Conservation (phyloP, 169 alveolate genomes). For the Plasmodium fragile region DNA sequence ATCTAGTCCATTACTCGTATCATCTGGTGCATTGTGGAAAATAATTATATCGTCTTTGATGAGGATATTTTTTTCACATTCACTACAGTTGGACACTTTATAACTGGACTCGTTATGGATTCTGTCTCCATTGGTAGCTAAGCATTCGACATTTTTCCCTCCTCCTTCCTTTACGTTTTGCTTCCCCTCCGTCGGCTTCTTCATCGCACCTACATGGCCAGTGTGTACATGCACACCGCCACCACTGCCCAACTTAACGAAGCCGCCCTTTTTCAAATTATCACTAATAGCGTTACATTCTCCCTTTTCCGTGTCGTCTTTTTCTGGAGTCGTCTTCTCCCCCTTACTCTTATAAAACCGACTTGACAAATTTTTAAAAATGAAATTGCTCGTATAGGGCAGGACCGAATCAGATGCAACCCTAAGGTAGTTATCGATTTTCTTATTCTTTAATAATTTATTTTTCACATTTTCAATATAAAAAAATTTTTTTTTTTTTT, state of each 20-base stretch:
- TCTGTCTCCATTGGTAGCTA: neutral
- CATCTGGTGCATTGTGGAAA: constrained; percentile 16
- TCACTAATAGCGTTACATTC: neutral
- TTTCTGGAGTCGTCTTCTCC: neutral
- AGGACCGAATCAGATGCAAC: constrained; percentile 68
- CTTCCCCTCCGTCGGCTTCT: neutral
- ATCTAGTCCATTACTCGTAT: neutral
- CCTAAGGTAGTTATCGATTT: constrained; percentile 41
- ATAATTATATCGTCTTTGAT: constrained; percentile 63
- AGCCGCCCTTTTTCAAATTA: neutral
- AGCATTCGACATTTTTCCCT: neutral
- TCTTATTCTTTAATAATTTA: constrained; percentile 38
- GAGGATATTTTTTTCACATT: constrained; percentile 35
- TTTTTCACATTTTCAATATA: constrained; percentile 63
- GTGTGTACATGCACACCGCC: neutral
- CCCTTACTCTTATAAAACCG: neutral
- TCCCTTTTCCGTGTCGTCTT: neutral
- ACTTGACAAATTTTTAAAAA: constrained; percentile 33
- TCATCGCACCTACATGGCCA: neutral
- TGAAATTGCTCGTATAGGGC: constrained; percentile 48
- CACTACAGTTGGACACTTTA: constrained; percentile 41
- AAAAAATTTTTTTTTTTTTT: constrained; percentile 34
- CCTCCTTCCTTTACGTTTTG: neutral
- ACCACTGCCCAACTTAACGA: neutral
- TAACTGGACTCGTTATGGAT: neutral